Evolutionary conservation across 75 land plant genomes (phyloP).

Genomic region (Pinus taeda): DNA sequence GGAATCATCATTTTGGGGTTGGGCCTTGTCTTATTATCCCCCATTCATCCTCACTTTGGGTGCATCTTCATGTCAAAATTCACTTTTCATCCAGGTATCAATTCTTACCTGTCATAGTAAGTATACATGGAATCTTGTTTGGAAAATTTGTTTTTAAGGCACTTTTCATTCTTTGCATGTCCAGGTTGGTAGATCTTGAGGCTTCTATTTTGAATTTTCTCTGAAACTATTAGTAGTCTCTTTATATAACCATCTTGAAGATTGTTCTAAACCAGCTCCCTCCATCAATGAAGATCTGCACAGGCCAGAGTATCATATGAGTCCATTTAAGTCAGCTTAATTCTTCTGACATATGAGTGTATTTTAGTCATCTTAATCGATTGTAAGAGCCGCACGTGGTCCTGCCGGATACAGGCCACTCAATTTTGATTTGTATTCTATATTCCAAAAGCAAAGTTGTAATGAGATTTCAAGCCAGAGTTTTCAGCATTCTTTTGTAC

Average conservation of each 20-base stretch:
- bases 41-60: conserved; percentile 8
- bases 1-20: conserved; percentile 13
- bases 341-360: conserved; percentile 17
- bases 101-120: conserved; percentile 9
- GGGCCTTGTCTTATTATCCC: conserved; percentile 7
- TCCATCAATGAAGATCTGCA: neutral
- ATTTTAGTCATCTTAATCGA: conserved; percentile 14
- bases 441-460: conserved; percentile 1
- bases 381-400: conserved; percentile 11
- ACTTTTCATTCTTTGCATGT: conserved; percentile 13
- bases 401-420: conserved; percentile 10
- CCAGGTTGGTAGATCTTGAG: conserved; percentile 9
- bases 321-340: conserved; percentile 7
- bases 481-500: conserved; percentile 11
- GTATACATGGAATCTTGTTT: conserved; percentile 12
- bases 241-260: conserved; percentile 11
- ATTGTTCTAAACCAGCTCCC: neutral
- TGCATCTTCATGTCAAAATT: conserved; percentile 8
- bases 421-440: conserved; percentile 17
- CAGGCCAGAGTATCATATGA: conserved; percentile 1
- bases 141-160: conserved; percentile 4
- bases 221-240: neutral
- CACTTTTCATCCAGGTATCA: conserved; percentile 7
- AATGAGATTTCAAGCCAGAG: conserved; percentile 10
- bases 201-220: conserved; percentile 10